Evolutionary conservation across 345 rosid species (phyloP).

Genomic region (Dimocarpus longan): DNA sequence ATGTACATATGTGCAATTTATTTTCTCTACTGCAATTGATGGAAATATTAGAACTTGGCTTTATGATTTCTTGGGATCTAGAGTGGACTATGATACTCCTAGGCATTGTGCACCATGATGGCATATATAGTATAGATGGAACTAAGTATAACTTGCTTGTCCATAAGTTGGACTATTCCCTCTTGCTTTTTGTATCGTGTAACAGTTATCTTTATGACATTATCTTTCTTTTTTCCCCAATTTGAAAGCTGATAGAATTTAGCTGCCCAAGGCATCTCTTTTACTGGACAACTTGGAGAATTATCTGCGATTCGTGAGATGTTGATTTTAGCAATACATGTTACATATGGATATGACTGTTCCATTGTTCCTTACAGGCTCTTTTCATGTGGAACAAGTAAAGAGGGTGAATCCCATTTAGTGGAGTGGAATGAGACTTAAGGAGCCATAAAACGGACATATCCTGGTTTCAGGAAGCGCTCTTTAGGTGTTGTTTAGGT

Average conservation of each 20-base stretch:
- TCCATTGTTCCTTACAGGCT: conserved; percentile 35
- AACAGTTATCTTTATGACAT: not conserved
- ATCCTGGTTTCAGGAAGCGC: conserved; percentile 57
- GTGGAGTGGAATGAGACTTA: conserved; percentile 79
- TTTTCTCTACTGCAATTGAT: no score
- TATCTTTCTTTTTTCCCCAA: not conserved
- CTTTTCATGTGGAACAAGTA: conserved; percentile 25
- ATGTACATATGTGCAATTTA: not conserved
- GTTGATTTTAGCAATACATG: not conserved
- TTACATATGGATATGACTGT: not conserved
- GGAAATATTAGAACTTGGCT: no score
- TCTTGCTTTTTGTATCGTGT: not conserved
- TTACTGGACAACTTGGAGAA: not conserved
- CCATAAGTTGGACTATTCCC: not conserved
- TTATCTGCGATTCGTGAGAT: not conserved
- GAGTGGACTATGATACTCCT: conserved; percentile 48
- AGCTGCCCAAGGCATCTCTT: not conserved
- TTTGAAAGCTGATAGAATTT: not conserved
- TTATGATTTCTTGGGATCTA: no score
- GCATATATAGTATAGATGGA: conserved; percentile 79
- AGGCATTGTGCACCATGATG: conserved; percentile 78
- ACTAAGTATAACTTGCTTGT: conserved; percentile 49
- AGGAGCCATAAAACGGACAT: conserved; percentile 57
- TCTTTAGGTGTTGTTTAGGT: conserved; percentile 40
- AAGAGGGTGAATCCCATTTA: conserved; percentile 64